A percentile compares a stretch with the other conserved stretches of the same genome.
Evolutionary conservation across 345 rosid genomes (phyloP).

Genomic region (Citrus australasica): DNA sequence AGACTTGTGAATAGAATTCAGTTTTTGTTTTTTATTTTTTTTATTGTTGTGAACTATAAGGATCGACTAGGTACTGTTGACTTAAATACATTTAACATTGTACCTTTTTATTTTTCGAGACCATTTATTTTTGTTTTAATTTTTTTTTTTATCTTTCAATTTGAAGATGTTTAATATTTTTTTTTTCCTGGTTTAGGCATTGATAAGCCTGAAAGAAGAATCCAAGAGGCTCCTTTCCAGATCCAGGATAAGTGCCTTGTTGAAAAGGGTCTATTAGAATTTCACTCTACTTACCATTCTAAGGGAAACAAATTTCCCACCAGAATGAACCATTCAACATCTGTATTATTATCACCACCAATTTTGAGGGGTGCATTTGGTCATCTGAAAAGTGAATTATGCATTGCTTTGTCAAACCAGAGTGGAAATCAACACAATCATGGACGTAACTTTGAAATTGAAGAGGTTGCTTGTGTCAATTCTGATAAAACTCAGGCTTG

Average conservation of each 20-base stretch:
- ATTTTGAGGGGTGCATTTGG: slow-evolving; percentile 50
- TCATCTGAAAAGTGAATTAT: slow-evolving; percentile 43
- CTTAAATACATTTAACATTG: background rate
- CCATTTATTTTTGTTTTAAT: slow-evolving; percentile 6
- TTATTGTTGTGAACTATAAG: background rate
- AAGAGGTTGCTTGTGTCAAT: slow-evolving; percentile 24
- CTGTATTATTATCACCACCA: slow-evolving; percentile 30
- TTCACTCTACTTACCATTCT: slow-evolving; percentile 25
- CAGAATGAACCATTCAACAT: slow-evolving; percentile 21
- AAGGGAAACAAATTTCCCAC: slow-evolving; percentile 26
- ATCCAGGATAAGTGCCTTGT: slow-evolving; percentile 19
- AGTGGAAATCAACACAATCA: slow-evolving; percentile 20
- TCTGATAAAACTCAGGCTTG: slow-evolving; percentile 28
- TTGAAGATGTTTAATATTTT: slow-evolving; percentile 9
- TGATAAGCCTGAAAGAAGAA: slow-evolving; percentile 34
- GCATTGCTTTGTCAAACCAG: slow-evolving; percentile 22
- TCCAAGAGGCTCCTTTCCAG: slow-evolving; percentile 30
- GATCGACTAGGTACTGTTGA: background rate
- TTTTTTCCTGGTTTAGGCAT: slow-evolving; percentile 33
- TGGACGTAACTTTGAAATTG: slow-evolving; percentile 8
- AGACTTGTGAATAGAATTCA: background rate
- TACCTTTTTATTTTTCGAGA: background rate
- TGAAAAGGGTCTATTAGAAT: slow-evolving; percentile 16
- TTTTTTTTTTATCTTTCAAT: background rate
- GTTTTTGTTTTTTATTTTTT: background rate